Percentiles rank a stretch among this genome's conserved stretches.
phyloP scores from a whole-genome alignment of 2,329 filamentous ascomycete species.

The Pseudocercospora musae region DNA sequence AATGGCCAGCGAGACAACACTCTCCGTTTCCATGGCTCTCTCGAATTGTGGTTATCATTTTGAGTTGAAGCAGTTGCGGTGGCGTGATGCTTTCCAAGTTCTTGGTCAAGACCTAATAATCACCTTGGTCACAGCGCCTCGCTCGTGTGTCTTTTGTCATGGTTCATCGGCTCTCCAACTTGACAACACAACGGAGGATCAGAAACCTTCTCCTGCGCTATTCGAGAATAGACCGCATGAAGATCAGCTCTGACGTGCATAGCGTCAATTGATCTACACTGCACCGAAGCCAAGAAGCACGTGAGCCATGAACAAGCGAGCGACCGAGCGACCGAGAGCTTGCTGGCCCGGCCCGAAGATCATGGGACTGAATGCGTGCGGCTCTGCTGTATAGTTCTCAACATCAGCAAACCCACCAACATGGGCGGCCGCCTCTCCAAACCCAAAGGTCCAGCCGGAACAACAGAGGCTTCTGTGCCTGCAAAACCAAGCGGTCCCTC shows the following conservation, averaged over 20 bases:
- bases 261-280: not conserved
- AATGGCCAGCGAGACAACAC: conserved; percentile 1
- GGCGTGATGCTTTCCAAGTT: not conserved
- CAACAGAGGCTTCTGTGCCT: conserved; percentile 40
- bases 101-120: not conserved
- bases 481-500: conserved; percentile 31
- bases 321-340: too few species aligned
- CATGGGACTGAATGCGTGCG: not conserved
- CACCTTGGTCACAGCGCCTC: not conserved
- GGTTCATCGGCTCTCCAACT: not conserved
- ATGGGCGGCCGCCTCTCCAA: conserved; percentile 50
- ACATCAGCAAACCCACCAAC: not conserved
- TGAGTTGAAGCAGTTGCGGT: not conserved
- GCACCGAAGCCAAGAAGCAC: not conserved
- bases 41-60: not conserved
- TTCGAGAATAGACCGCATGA: not conserved
- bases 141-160: not conserved
- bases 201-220: not conserved
- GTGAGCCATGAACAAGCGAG: not conserved
- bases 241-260: conserved; percentile 1
- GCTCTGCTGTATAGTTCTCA: not conserved
- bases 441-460: conserved; percentile 43
- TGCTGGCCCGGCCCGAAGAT: too few species aligned
- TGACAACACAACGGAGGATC: not conserved
- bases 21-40: not conserved